Percentiles rank a stretch among this genome's conserved stretches.
These are phyloP conservation scores for Wickerhamiella infanticola DNA, from an alignment of 1,139 yeast genomes.

Conservation along the genomic window DNA sequence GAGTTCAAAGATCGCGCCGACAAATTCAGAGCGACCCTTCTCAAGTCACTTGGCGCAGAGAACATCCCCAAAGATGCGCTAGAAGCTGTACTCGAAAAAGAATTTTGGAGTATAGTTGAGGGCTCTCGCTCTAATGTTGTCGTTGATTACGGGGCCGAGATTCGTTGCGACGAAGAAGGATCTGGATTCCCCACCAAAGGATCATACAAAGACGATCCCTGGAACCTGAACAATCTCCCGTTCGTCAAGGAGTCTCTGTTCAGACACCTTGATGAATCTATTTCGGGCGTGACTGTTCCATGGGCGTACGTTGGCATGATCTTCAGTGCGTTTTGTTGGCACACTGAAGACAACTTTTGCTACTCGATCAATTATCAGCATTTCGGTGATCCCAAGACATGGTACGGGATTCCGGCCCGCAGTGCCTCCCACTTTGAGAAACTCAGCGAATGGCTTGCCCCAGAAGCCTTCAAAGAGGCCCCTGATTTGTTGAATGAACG, in stretches of 20 bases:
- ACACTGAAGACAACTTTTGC: constrained; percentile 58
- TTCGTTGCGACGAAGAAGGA: constrained; percentile 32
- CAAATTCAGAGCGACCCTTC: constrained; percentile 30
- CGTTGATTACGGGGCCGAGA: constrained; percentile 36
- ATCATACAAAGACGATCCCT: constrained; percentile 33
- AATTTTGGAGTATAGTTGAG: constrained; percentile 28
- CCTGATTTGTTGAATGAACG: constrained; percentile 82
- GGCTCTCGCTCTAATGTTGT: constrained; percentile 27
- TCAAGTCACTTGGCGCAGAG: constrained; percentile 34
- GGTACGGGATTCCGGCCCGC: constrained; percentile 69
- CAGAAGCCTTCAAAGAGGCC: constrained; percentile 71
- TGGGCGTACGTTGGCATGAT: constrained; percentile 48
- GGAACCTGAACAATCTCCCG: constrained; percentile 62
- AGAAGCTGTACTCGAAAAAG: constrained; percentile 19
- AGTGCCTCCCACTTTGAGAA: constrained; percentile 48
- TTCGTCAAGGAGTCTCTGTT: constrained; percentile 39
- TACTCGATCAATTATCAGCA: constrained; percentile 54
- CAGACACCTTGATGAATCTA: constrained; percentile 29
- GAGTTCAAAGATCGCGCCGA: constrained; percentile 48
- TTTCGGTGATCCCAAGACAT: constrained; percentile 52
- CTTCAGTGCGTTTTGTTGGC: constrained; percentile 61
- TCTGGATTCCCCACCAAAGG: constrained; percentile 36
- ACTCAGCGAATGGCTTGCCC: constrained; percentile 36
- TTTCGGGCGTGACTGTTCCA: constrained; percentile 32
- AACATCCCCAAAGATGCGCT: constrained; percentile 12